Base-by-base conservation (phyloP, 176 grass and related monocot species). In the Bromus sterilis region DNA sequence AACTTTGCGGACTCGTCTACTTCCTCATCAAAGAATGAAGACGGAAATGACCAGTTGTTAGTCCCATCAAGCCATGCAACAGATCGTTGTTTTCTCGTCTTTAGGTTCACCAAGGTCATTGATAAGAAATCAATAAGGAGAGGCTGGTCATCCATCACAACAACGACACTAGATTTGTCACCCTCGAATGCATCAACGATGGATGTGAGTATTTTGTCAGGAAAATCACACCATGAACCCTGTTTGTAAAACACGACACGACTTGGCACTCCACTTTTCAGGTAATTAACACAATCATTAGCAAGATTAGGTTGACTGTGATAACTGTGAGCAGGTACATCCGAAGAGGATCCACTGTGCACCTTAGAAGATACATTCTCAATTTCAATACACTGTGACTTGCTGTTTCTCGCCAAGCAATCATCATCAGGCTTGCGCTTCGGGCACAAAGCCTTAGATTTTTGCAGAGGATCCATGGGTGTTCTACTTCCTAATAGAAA, bases 31-130 rank as follows among this genome's bases (percentile, higher is more conserved):
- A 90, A 81, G 64, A 88, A 83, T n/a, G 78, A n/a, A 57, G 80
- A 41, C 24, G 91, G 88, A 75, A 85, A 85, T 64, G 85, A 90
- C 78, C 88, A 90, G 28, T 90, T 85, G 41, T 49, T 75, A 70
- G 81, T 40, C 33, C 87, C 88, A 66, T 90, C 88, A 28, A 93
- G 86, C 88, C 91, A 93, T 69, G 88, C 81, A 78, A 90, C 77
- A 35, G 91, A 93, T 11, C 67, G 43, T 7, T 85, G 87, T 77
- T 88, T 93, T 39, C 61, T 76, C 8, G 82, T 88, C 49, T 28
- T 83, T 83, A 83, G 66, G 77, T 93, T 90, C 57, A 88, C 81
- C 43, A 79, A 7, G 36, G 82, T 87, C 82, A 93, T 90, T 0
- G 82, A 90, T 35, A 93, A 78, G 65, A 93, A 89, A 82, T 90